Conservation (phyloP, 805 yeast species). For the Starmerella stigmatis region DNA sequence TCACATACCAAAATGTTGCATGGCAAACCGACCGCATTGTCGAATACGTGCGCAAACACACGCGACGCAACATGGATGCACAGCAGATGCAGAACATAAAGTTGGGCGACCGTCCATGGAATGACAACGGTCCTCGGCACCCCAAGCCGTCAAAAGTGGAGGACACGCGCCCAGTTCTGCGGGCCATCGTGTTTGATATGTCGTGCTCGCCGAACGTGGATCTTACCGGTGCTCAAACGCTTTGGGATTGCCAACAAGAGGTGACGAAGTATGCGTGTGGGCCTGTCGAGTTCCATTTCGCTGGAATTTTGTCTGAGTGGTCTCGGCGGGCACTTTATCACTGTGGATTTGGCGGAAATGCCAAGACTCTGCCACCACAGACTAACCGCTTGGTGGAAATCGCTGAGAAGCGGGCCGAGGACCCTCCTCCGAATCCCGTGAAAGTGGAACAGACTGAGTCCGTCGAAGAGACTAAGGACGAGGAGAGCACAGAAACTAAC, state of each 20-base stretch:
- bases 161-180: conserved; percentile 56
- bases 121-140: conserved; percentile 61
- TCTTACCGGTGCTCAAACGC: conserved; percentile 65
- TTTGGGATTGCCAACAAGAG: conserved; percentile 66
- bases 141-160: conserved; percentile 26
- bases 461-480: no score
- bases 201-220: conserved; percentile 66
- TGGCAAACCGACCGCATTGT: conserved; percentile 57
- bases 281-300: conserved; percentile 81
- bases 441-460: no score
- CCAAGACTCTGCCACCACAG: conserved; percentile 26
- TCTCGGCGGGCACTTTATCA: conserved; percentile 62
- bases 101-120: conserved; percentile 72
- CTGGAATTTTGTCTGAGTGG: conserved; percentile 82
- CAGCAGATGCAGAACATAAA: conserved; percentile 25
- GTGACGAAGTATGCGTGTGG: conserved; percentile 64
- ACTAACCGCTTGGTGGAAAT: conserved; percentile 15
- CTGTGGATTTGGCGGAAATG: conserved; percentile 41
- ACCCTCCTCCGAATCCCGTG: no score
- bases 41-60: conserved; percentile 52
- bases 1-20: conserved; percentile 72
- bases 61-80: conserved; percentile 46
- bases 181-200: conserved; percentile 71
- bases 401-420: neutral
- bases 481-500: no score